These are phyloP conservation scores for Limnomonas spitsbergensis DNA, from an alignment of 139 green algal genomes.

Conservation along the genomic window DNA sequence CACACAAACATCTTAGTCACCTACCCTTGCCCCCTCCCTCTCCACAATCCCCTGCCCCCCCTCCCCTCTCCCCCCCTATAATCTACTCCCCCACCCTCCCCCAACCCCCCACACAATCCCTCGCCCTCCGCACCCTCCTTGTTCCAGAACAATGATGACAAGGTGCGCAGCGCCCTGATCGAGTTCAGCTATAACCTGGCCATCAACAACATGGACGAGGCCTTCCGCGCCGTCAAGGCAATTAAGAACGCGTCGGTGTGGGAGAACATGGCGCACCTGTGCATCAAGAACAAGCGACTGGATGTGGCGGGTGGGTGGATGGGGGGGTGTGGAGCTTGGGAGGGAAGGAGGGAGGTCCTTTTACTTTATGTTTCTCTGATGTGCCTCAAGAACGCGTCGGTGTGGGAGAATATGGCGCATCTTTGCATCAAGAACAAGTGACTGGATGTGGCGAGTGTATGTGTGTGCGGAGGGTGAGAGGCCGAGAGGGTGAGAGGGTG, in stretches of 20 bases:
- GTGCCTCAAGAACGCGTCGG: constrained; percentile 52
- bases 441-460: constrained; percentile 57
- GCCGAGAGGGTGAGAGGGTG: neutral
- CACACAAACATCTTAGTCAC: no score
- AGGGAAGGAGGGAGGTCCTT: neutral
- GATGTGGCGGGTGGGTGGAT: constrained; percentile 56
- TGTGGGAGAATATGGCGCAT: constrained; percentile 72
- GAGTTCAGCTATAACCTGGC: constrained; percentile 69
- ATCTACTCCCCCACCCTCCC: no score
- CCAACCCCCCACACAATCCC: no score
- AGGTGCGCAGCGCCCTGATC: constrained; percentile 50
- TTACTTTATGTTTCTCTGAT: no score
- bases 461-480: neutral
- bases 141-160: constrained; percentile 10
- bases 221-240: constrained; percentile 59
- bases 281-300: constrained; percentile 70
- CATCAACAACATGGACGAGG: constrained; percentile 67
- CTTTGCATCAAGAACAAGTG: constrained; percentile 70
- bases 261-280: constrained; percentile 69
- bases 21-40: no score
- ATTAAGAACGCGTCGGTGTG: constrained; percentile 64
- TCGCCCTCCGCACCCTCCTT: no score
- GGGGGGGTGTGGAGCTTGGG: neutral
- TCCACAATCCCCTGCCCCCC: no score
- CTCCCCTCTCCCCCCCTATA: no score